Conservation (phyloP, 495 filamentous ascomycete species). For the Friedmanniomyces endolithicus region DNA sequence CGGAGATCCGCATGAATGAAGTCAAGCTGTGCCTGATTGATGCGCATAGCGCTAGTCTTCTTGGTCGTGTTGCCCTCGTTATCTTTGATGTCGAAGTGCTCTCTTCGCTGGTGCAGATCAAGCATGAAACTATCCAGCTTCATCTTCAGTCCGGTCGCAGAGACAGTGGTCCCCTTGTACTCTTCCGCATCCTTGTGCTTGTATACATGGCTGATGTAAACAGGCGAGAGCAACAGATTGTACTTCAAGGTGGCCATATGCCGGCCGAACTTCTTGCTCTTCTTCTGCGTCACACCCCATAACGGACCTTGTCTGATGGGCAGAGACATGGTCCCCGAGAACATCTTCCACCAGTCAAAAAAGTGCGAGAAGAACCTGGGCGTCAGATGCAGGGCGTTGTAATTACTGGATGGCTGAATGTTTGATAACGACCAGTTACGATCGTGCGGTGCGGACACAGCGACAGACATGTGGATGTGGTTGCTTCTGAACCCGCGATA, state of each 20-base stretch:
- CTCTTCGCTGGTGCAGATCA: slow-evolving; percentile 86
- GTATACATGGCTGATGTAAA: slow-evolving; percentile 94
- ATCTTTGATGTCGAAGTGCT: slow-evolving; percentile 72
- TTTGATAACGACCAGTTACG: slow-evolving; percentile 68
- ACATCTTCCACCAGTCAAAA: slow-evolving; percentile 95
- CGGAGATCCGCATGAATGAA: slow-evolving; percentile 85
- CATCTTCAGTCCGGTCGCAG: slow-evolving; percentile 87
- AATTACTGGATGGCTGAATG: slow-evolving; percentile 63
- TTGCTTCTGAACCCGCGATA: slow-evolving; percentile 89
- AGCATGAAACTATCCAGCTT: slow-evolving; percentile 91
- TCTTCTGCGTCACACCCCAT: slow-evolving; percentile 85
- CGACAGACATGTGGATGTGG: slow-evolving; percentile 86
- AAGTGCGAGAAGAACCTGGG: slow-evolving; percentile 97
- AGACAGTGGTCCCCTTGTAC: slow-evolving; percentile 63
- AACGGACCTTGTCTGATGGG: slow-evolving; percentile 83
- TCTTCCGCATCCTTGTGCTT: slow-evolving; percentile 95
- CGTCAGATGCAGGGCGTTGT: slow-evolving; percentile 86
- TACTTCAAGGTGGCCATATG: slow-evolving; percentile 97
- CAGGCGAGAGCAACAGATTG: slow-evolving; percentile 76
- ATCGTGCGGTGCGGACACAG: slow-evolving; percentile 69
- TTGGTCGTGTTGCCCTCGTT: slow-evolving; percentile 57
- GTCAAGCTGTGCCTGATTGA: slow-evolving; percentile 86
- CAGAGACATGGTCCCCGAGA: slow-evolving; percentile 87
- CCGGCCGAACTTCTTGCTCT: slow-evolving; percentile 94
- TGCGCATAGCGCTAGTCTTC: slow-evolving; percentile 82